Evolutionary conservation across 257 asterid genomes (phyloP), one percentile per base, ranked within the genome.

Genomic region (Scutellaria minor): DNA sequence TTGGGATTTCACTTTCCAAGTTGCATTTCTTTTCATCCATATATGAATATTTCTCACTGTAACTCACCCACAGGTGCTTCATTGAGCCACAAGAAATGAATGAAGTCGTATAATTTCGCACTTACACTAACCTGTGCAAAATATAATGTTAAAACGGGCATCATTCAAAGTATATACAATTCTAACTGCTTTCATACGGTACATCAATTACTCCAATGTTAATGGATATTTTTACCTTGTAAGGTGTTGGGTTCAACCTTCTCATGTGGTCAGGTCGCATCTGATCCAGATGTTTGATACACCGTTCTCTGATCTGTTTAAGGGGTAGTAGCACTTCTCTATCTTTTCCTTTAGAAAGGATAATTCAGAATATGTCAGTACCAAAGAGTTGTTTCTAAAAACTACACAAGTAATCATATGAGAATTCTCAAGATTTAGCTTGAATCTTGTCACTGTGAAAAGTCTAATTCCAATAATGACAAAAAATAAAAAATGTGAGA

Each of bases 191-290:
- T 35, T 7, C 18, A 13, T 51, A 59, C 15, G 60, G 71, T 40
- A 37, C 46, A 13, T 31, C 24, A 52, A 65, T 35, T 41, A 15
- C 41, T 53, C 39, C 35, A 58, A 44, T 70, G 47, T 62, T 14
- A 47, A 8, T 14, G 5, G 18, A 5, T 14, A 57, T 31, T 31
- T 31, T 31, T 85, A 91, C 98, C 99, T 95, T 95, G 89, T 95
- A 95, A 53, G 99, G 96, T 31, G 99, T 95, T 6, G 98, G 99
- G 85, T 95, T 92, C 88, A 95, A 79, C 86, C 95, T 83, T 80
- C 99, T 84, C 99, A 95, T 92, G 86, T 95, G 99, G 80, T 95
- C 97, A 9, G 95, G 86, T 42, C 98, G 88, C 95, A 95, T 95
- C 74, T 74, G 90, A 44, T 83, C 93, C 73, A 95, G 81, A 54